phyloP scores from a whole-genome alignment of 1,139 yeast species.

The Suhomyces anneliseae region DNA sequence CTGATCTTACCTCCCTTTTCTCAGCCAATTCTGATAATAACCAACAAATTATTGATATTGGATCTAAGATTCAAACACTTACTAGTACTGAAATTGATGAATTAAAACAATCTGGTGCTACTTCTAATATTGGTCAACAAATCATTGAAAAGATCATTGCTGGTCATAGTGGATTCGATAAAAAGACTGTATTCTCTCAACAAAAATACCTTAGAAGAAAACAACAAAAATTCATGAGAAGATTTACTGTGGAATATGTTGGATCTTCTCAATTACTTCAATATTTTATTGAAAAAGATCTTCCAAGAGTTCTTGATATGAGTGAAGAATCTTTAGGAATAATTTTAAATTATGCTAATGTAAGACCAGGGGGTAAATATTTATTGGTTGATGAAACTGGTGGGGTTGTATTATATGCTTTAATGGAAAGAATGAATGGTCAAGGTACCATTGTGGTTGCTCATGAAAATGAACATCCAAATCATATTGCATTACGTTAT shows the following conservation, averaged over 20 bases:
- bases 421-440: conserved; percentile 89
- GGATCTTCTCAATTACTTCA: conserved; percentile 77
- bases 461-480: conserved; percentile 93
- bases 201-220: conserved; percentile 89
- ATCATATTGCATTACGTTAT: conserved; percentile 66
- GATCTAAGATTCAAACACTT: conserved; percentile 73
- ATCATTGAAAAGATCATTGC: conserved; percentile 80
- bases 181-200: conserved; percentile 86
- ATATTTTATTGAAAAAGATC: conserved; percentile 72
- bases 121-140: conserved; percentile 69
- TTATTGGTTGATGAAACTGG: conserved; percentile 89
- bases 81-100: conserved; percentile 76
- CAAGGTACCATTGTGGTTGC: conserved; percentile 73
- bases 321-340: conserved; percentile 82
- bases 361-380: conserved; percentile 87
- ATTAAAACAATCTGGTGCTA: conserved; percentile 65
- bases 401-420: conserved; percentile 76
- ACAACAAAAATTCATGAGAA: conserved; percentile 84
- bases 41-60: conserved; percentile 70
- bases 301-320: conserved; percentile 71
- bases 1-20: conserved; percentile 43
- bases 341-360: conserved; percentile 73
- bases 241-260: conserved; percentile 78
- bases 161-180: conserved; percentile 83
- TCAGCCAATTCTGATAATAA: conserved; percentile 58